These are phyloP conservation scores for Favolaschia claudopus DNA, from an alignment of 768 basidiomycete genomes.

Conservation along the genomic window DNA sequence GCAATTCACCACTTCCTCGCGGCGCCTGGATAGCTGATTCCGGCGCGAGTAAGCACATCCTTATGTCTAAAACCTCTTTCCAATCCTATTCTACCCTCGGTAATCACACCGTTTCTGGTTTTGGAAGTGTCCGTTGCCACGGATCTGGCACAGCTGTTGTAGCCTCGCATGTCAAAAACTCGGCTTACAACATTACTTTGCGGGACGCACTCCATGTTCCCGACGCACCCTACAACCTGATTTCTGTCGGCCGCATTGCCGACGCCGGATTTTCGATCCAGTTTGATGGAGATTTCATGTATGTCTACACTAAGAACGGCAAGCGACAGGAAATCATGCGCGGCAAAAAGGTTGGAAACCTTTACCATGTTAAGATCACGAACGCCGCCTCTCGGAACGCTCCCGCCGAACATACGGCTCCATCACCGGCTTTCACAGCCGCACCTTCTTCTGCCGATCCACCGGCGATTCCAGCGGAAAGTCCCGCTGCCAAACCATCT, in stretches of 20 bases:
- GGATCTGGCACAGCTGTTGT: conserved; percentile 9
- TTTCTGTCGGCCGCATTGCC: conserved; percentile 24
- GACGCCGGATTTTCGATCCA: conserved; percentile 3
- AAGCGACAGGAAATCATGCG: not conserved
- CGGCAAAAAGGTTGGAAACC: not conserved
- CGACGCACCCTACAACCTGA: conserved; percentile 17
- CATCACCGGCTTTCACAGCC: not conserved
- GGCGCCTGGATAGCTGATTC: conserved; percentile 11
- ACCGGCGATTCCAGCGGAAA: no score
- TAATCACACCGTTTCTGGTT: conserved; percentile 11
- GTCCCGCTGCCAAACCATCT: not conserved
- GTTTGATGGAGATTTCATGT: conserved; percentile 15
- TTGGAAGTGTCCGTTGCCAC: conserved; percentile 10
- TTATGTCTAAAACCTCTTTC: not conserved
- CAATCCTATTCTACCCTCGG: not conserved
- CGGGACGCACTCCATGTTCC: conserved; percentile 15
- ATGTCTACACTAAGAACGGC: conserved; percentile 2
- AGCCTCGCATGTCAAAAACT: conserved; percentile 13
- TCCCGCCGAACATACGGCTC: no score
- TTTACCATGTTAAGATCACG: conserved; percentile 11
- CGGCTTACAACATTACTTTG: not conserved
- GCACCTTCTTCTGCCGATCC: not conserved
- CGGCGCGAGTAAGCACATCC: conserved; percentile 3
- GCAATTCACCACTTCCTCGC: not conserved
- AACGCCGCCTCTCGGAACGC: not conserved